Evolutionary conservation across 768 basidiomycete genomes (phyloP), one percentile per base, ranked within the genome.

Genomic region (Rhodotorula kratochvilovae): DNA sequence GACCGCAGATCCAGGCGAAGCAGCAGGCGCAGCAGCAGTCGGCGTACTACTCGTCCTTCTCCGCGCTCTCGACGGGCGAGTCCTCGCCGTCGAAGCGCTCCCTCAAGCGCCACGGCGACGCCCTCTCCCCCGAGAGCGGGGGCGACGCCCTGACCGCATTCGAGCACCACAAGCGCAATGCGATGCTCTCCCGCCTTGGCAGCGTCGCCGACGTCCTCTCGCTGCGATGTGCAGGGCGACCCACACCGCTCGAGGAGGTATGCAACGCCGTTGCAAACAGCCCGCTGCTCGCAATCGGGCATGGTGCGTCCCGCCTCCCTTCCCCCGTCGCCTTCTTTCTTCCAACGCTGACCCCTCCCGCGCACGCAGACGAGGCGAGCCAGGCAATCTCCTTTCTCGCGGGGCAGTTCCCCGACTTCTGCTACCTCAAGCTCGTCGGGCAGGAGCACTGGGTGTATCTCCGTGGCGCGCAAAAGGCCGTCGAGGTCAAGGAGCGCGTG

Each of bases 1-100:
- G n/a, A n/a, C n/a, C 51, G 13, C 65, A 72, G 71, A 73, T 76
- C 33, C 62, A 69, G 68, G 75, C 75, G 21, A 76, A 76, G 35
- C 68, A 68, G 42, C 15, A 46, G 31, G 71, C 71, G 33, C 33
- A 67, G 16, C 61, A 60, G 21, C 63, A 35, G 8, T 63, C 68
- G 27, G 64, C 69, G 21, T 71, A 72, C 51, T 66, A 74, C 36
- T 45, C 55, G 5, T 67, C 62, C 8, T 43, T 74, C 13, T 66
- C 73, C 8, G 51, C 66, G 29, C 56, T 74, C 23, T 56, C 73
- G 5, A 33, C 53, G 5, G 75, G 75, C 29, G 62, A 63, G 17
- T 48, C 64, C 6, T 70, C 74, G 23, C 65, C 72, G 15, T 57
- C 63, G 35, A 68, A 70, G 43, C 73, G 72, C 12, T 68, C 66